phyloP scores from a whole-genome alignment of 176 grass and related monocot genomes.

The Zizania latifolia region DNA sequence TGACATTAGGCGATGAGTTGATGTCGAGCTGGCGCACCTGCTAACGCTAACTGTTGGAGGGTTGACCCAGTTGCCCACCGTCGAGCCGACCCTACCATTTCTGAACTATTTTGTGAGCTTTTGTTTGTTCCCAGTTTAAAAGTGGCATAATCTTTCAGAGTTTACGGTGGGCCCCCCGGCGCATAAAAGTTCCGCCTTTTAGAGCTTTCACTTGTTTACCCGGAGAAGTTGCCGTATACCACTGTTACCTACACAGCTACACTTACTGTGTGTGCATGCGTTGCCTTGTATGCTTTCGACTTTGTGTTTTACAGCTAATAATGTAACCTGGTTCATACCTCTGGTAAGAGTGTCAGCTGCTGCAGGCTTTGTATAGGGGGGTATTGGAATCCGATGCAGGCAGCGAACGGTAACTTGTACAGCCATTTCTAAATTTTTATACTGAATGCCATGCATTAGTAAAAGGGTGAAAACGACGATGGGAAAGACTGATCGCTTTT shows the following conservation, averaged over 20 bases:
- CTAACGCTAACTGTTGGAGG: neutral
- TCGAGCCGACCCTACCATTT: neutral
- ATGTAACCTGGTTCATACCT: neutral
- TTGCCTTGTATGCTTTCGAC: no score
- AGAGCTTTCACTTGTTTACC: neutral
- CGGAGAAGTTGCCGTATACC: neutral
- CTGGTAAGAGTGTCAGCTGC: neutral
- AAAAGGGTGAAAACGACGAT: neutral
- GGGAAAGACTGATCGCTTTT: neutral
- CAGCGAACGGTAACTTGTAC: neutral
- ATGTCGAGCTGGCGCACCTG: neutral
- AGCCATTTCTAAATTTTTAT: no score
- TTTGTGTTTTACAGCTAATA: neutral
- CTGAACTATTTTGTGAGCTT: slow-evolving; percentile 4
- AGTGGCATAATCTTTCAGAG: slow-evolving; percentile 6
- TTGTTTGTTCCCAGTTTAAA: slow-evolving; percentile 7
- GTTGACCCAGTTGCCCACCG: neutral
- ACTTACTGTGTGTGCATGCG: no score
- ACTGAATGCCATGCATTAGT: neutral
- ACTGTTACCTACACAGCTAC: neutral
- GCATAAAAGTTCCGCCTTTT: neutral
- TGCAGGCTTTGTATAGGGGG: slow-evolving; percentile 6
- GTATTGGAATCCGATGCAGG: slow-evolving; percentile 16
- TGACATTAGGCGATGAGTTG: no score
- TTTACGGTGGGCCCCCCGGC: neutral